Evolutionary conservation across 768 basidiomycete genomes (phyloP), one percentile per base, ranked within the genome.

Genomic region (Glaciozyma antarctica): DNA sequence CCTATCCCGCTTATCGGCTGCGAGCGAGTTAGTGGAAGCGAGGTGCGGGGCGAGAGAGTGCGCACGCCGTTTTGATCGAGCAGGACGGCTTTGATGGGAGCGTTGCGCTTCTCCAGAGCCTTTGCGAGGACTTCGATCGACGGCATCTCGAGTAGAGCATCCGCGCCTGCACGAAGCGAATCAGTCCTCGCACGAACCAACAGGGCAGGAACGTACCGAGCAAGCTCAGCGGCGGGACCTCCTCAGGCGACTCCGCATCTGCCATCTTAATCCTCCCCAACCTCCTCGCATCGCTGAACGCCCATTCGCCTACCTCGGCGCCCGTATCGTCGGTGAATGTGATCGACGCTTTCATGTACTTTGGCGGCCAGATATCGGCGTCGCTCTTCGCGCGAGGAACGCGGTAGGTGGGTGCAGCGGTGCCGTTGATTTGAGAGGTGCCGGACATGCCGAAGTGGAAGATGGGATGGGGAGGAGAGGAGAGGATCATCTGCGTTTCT

Each of bases 71-170:
- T 66, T 55, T 75, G 75, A 53, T 75, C 72, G 16, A 75, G 71
- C 6, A 75, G 62, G 10, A 74, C 69, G 4, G 72, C 70, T 43
- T 75, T 75, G 66, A 75, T 75, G 5, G 75, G 75, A 0, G 73
- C 67, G 28, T 66, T 52, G 7, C 73, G 65, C 22, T 57, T 63
- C 2, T 54, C 32, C 1, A 75, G 45, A 1, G 64, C 49, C 0
- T n/a, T 21, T 0, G 65, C 61, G 9, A 73, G 63, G 1, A 44
- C 45, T 1, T 71, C 68, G 17, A 65, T 24, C 0, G 72, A 38
- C 0, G 74, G 74, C 73, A 74, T 74, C 48, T 59, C 52, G 26
- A 72, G 71, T 2, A 67, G 60, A 1, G 69, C 65, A 28, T 70
- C 69, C 17, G 62, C 65, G n/a, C 65, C 62, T 62, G 47, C 8